Percentiles rank a stretch among this genome's conserved stretches.
Conservation (phyloP, 495 filamentous ascomycete genomes). For the Aspergillus hancockii region DNA sequence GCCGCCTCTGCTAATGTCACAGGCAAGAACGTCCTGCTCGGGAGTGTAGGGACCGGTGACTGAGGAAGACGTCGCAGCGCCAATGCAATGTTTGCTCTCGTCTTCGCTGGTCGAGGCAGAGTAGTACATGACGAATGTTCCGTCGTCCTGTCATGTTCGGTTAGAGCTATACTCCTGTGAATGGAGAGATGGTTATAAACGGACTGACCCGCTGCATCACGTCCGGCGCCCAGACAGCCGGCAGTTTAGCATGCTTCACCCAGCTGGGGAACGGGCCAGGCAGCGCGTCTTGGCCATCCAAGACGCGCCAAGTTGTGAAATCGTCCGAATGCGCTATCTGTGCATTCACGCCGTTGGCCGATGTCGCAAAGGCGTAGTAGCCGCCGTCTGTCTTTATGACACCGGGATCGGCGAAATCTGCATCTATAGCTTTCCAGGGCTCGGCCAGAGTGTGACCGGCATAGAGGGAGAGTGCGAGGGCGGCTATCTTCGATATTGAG, state of each 20-base stretch:
- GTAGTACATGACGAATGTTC: constrained; percentile 61
- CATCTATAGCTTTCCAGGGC: constrained; percentile 19
- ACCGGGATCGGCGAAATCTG: constrained; percentile 39
- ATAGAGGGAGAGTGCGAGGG: neutral
- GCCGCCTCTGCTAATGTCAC: constrained; percentile 52
- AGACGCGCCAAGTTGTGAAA: constrained; percentile 36
- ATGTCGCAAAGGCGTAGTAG: constrained; percentile 43
- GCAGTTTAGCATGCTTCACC: constrained; percentile 31
- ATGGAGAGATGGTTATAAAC: neutral
- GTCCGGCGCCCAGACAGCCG: constrained; percentile 38
- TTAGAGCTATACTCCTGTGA: constrained; percentile 7
- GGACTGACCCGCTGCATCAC: constrained; percentile 39
- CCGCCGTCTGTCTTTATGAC: constrained; percentile 33
- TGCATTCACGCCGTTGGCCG: constrained; percentile 32
- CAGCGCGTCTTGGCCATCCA: constrained; percentile 39
- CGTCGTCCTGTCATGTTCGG: constrained; percentile 34
- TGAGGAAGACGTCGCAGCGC: constrained; percentile 44
- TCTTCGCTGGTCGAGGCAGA: constrained; percentile 44
- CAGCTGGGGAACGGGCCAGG: constrained; percentile 31
- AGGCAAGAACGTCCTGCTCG: constrained; percentile 48
- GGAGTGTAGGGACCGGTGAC: constrained; percentile 54
- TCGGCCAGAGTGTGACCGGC: neutral
- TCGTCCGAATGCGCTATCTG: constrained; percentile 39
- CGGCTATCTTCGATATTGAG: neutral
- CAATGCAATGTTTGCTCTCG: constrained; percentile 53